Evolutionary conservation across 768 basidiomycete genomes (phyloP).

Genomic region (Kwoniella botswanensis): DNA sequence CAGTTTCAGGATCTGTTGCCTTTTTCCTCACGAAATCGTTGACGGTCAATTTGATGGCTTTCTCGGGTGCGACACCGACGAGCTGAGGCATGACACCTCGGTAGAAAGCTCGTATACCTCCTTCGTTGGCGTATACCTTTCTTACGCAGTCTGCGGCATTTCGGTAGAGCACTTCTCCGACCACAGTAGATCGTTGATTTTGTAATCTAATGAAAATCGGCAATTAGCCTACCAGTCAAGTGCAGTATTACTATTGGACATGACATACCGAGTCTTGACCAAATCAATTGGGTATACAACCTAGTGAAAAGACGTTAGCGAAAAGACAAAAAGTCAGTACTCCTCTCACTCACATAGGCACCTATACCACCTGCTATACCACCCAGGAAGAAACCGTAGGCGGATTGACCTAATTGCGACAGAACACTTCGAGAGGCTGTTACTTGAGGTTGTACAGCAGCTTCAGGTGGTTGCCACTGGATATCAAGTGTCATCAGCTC

Average conservation of each 20-base stretch:
- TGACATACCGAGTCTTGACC: conserved; percentile 50
- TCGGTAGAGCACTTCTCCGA: conserved; percentile 95
- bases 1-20: conserved; percentile 92
- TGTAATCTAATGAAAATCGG: conserved; percentile 72
- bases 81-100: conserved; percentile 94
- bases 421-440: conserved; percentile 57
- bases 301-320: conserved; percentile 2
- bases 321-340: background rate
- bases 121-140: conserved; percentile 95
- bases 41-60: conserved; percentile 94
- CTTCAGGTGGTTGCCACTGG: conserved; percentile 55
- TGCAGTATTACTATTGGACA: background rate
- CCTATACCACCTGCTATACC: conserved; percentile 90
- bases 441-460: conserved; percentile 22
- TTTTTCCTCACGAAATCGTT: conserved; percentile 85
- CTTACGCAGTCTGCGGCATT: conserved; percentile 92
- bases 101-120: conserved; percentile 82
- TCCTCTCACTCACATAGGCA: conserved; percentile 70
- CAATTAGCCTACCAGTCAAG: background rate
- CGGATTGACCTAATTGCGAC: conserved; percentile 69
- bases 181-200: conserved; percentile 94
- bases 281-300: conserved; percentile 83
- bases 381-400: conserved; percentile 86
- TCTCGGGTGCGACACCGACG: conserved; percentile 64
- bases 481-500: too few species aligned